Base-by-base conservation (phyloP, 805 yeast species). In the Monosporozyma solicola region DNA sequence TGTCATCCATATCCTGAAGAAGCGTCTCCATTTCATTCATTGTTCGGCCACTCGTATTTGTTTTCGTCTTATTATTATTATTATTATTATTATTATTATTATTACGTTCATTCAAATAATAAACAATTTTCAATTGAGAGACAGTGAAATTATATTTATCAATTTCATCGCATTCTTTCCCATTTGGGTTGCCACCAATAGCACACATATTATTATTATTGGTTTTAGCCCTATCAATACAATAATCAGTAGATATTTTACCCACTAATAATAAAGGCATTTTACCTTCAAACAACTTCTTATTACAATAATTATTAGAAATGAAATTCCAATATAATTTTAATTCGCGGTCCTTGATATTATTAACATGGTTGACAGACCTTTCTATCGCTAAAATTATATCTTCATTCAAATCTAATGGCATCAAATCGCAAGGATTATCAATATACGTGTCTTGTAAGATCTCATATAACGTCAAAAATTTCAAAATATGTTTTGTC, bases 321-420 rank as follows among this genome's bases (percentile, higher is more conserved):
- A 60, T 60, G 33, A 59, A 58, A 39, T 61, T 60, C 65, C 65
- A 62, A n/a, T 54, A 48, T 43, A 52, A 27, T 41, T 56, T 57
- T 33, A 53, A 47, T 22, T 52, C 39, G 11, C 53, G 54, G 50
- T 62, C 39, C 16, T 35, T 11, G 2, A 35, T 35, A 4, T 15
- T 35, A 35, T 35, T 35, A 35, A 15, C 54, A 24, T 56, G 49
- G n/a, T 55, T 57, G 37, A 59, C 61, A 22, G 46, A 43, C 3
- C 31, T 15, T 24, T 43, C 29, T 43, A 43, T 57, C 55, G 46
- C 60, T 56, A 37, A 61, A 61, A 56, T 33, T 55, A 58, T 57
- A 47, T 25, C 54, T 49, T 37, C 62, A 51, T 31, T 61, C 60
- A 58, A 31, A 59, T 43, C 57, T 55, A n/a, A 61, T 55, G 47